Evolutionary conservation across 495 filamentous ascomycete genomes (phyloP).

Genomic region (Sporormia fimetaria): DNA sequence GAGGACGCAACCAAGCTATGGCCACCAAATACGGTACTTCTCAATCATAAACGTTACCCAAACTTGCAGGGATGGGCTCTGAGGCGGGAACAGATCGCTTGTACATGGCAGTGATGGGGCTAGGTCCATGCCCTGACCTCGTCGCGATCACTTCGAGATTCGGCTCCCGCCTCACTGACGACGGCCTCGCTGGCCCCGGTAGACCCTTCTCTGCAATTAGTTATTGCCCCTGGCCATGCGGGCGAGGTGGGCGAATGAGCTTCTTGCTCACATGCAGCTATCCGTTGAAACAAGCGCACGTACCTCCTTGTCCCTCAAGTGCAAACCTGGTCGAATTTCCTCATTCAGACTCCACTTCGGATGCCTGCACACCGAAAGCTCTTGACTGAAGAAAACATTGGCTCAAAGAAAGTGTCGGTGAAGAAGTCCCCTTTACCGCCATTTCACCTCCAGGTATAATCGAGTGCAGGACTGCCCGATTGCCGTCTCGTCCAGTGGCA

Average conservation of each 20-base stretch:
- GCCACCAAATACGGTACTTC: too few relatives aligned
- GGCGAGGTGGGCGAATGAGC: slow-evolving; percentile 11
- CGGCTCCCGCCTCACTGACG: too few relatives aligned
- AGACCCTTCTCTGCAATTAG: neutral
- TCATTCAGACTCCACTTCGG: slow-evolving; percentile 9
- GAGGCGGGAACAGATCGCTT: too few relatives aligned
- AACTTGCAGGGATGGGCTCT: too few relatives aligned
- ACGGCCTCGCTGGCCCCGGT: slow-evolving; percentile 9
- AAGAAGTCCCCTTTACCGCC: neutral
- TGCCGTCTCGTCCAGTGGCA: too few relatives aligned
- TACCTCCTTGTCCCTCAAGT: slow-evolving; percentile 9
- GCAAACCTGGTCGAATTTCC: slow-evolving; percentile 24
- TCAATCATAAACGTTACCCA: too few relatives aligned
- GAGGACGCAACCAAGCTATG: too few relatives aligned
- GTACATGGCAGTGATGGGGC: too few relatives aligned
- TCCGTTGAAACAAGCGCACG: slow-evolving; percentile 21
- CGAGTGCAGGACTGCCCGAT: slow-evolving; percentile 3
- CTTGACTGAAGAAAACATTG: slow-evolving; percentile 6
- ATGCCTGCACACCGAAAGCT: slow-evolving; percentile 4
- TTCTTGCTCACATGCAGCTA: slow-evolving; percentile 19
- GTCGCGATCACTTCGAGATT: too few relatives aligned
- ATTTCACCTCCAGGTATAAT: slow-evolving; percentile 2
- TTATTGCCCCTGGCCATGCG: slow-evolving; percentile 12
- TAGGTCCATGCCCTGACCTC: too few relatives aligned
- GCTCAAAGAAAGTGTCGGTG: slow-evolving; percentile 6